Conservation (phyloP, 2,329 filamentous ascomycete genomes). For the Paracamarosporium sp. region DNA sequence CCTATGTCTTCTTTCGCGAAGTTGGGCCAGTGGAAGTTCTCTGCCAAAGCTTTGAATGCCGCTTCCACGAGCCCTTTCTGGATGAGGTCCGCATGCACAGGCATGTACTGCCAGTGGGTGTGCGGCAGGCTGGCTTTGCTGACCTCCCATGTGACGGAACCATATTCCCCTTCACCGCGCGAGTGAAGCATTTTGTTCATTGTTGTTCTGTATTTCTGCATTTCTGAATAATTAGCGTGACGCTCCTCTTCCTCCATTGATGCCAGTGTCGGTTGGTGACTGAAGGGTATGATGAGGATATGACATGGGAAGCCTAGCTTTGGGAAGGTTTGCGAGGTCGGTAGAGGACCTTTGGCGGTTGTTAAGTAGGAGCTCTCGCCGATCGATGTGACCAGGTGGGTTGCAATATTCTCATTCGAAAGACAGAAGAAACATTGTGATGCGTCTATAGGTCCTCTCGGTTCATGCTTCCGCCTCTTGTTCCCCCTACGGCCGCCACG, state of each 20-base stretch:
- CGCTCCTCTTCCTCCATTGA: slow-evolving; percentile 67
- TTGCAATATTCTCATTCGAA: slow-evolving; percentile 81
- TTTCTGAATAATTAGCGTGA: slow-evolving; percentile 73
- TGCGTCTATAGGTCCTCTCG: slow-evolving; percentile 56
- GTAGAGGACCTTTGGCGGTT: slow-evolving; percentile 88
- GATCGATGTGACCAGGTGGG: slow-evolving; percentile 89
- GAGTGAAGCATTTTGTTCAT: slow-evolving; percentile 78
- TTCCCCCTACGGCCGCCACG: slow-evolving; percentile 46
- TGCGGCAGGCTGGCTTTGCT: slow-evolving; percentile 83
- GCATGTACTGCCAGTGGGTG: slow-evolving; percentile 91
- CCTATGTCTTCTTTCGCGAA: slow-evolving; percentile 54
- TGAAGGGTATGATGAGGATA: slow-evolving; percentile 87
- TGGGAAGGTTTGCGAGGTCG: slow-evolving; percentile 73
- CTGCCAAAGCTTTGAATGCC: slow-evolving; percentile 86
- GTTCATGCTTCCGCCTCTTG: slow-evolving; percentile 47
- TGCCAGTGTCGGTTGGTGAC: slow-evolving; percentile 78
- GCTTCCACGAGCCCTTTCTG: slow-evolving; percentile 79
- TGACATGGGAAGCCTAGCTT: slow-evolving; percentile 81
- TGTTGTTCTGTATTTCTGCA: slow-evolving; percentile 78
- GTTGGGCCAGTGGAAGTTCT: slow-evolving; percentile 70
- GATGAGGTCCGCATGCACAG: slow-evolving; percentile 73
- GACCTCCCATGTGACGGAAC: slow-evolving; percentile 91
- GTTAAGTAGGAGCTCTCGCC: slow-evolving; percentile 88
- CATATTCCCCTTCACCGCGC: slow-evolving; percentile 64
- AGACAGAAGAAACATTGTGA: slow-evolving; percentile 95